Percentiles rank a stretch among this genome's conserved stretches.
Conservation (phyloP, 768 basidiomycete genomes). For the Lactifluus echinatus region DNA sequence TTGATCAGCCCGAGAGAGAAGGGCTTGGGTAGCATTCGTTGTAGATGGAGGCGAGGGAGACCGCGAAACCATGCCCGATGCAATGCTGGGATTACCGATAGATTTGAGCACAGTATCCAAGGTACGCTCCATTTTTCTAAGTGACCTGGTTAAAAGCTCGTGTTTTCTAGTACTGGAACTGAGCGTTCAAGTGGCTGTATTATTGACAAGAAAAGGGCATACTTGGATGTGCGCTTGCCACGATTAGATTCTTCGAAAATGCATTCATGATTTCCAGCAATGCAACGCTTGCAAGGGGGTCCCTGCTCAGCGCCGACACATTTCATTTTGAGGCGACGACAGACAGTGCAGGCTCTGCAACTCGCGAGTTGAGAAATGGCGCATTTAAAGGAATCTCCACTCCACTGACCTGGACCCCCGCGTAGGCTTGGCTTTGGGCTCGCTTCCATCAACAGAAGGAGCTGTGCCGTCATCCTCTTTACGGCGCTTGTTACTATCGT, state of each 20-base stretch:
- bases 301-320: conserved; percentile 87
- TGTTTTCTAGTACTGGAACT: conserved; percentile 55
- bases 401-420: conserved; percentile 64
- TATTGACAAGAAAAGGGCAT: conserved; percentile 22
- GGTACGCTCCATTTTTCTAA: conserved; percentile 87
- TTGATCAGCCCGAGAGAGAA: conserved; percentile 13
- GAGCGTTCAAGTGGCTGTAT: conserved; percentile 24
- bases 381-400: neutral
- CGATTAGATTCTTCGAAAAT: conserved; percentile 96
- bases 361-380: conserved; percentile 16
- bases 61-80: conserved; percentile 72
- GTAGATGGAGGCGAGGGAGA: conserved; percentile 58
- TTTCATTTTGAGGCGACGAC: conserved; percentile 89
- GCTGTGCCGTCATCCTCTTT: conserved; percentile 48
- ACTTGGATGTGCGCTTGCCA: conserved; percentile 85
- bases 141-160: conserved; percentile 68
- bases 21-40: conserved; percentile 9
- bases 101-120: conserved; percentile 87
- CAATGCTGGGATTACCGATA: conserved; percentile 74
- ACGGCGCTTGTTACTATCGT: conserved; percentile 30
- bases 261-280: conserved; percentile 75
- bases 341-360: conserved; percentile 80
- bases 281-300: conserved; percentile 85
- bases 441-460: conserved; percentile 45
- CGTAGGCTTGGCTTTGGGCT: conserved; percentile 72